Percentiles rank a stretch among this genome's conserved stretches.
Conservation (phyloP, 2,329 filamentous ascomycete genomes). For the Verticillium dahliae region DNA sequence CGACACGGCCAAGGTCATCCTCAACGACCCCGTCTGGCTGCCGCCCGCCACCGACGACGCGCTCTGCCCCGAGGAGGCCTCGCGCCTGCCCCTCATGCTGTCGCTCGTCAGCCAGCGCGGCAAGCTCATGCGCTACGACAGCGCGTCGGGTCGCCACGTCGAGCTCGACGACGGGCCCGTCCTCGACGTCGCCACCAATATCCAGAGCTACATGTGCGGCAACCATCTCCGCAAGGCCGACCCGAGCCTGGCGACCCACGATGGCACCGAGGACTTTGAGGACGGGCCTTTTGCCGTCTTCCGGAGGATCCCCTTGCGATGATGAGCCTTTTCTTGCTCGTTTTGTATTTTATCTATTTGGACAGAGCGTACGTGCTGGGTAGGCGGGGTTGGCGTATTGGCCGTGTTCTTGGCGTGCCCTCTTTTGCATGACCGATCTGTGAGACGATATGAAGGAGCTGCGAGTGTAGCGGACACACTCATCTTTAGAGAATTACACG, state of each 20-base stretch:
- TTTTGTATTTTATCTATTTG: no score
- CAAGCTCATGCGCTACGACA: background rate
- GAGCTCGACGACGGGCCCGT: background rate
- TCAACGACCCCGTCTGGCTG: conserved; percentile 36
- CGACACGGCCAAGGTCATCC: conserved; percentile 33
- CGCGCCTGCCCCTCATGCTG: background rate
- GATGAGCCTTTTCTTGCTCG: background rate
- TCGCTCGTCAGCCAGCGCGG: background rate
- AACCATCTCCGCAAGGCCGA: background rate
- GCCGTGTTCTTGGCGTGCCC: no score
- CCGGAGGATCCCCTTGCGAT: background rate
- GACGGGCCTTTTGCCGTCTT: background rate
- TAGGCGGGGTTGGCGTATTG: no score
- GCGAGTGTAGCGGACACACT: no score
- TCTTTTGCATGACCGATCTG: no score
- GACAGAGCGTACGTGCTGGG: no score
- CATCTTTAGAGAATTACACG: no score
- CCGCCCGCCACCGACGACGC: conserved; percentile 15
- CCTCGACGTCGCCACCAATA: background rate
- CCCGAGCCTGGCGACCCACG: background rate
- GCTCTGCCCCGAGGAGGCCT: background rate
- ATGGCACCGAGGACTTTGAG: background rate
- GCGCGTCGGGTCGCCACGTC: background rate
- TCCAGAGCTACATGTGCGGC: background rate
- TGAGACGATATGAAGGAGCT: no score